phyloP scores from a whole-genome alignment of 1,284 basidiomycete genomes.

The Ustilago nuda region DNA sequence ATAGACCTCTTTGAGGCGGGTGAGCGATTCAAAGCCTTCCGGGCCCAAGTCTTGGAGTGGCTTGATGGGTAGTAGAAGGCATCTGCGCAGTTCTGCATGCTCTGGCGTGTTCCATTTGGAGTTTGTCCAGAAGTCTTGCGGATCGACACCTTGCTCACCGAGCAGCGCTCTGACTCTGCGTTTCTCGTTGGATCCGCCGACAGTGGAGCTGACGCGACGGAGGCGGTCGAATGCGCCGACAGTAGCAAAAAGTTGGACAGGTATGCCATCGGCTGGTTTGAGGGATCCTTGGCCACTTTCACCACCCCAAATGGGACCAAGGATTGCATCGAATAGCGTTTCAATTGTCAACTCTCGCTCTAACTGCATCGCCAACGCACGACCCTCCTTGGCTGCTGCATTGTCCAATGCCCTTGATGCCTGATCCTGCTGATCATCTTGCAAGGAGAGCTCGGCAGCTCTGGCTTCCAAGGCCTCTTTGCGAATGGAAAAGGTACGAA shows the following conservation, averaged over 20 bases:
- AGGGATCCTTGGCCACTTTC: not conserved
- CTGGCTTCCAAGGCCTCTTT: slow-evolving; percentile 44
- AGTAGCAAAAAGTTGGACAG: slow-evolving; percentile 30
- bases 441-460: slow-evolving; percentile 36
- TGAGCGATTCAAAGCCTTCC: slow-evolving; percentile 29
- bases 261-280: not conserved
- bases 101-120: slow-evolving; percentile 38
- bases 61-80: slow-evolving; percentile 33
- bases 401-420: slow-evolving; percentile 29
- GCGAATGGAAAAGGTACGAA: slow-evolving; percentile 44
- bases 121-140: slow-evolving; percentile 39
- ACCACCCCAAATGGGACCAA: slow-evolving; percentile 19
- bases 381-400: slow-evolving; percentile 38
- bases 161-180: slow-evolving; percentile 40
- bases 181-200: slow-evolving; percentile 52
- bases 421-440: slow-evolving; percentile 30
- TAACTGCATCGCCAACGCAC: slow-evolving; percentile 47
- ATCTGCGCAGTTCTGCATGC: slow-evolving; percentile 19
- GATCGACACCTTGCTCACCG: slow-evolving; percentile 21
- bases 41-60: slow-evolving; percentile 36
- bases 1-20: slow-evolving; percentile 24
- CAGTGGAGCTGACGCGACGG: slow-evolving; percentile 39
- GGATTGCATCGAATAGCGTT: slow-evolving; percentile 44
- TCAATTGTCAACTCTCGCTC: slow-evolving; percentile 48
- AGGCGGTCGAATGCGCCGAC: slow-evolving; percentile 45